A percentile compares a stretch with the other conserved stretches of the same genome.
Evolutionary conservation across 345 rosid species (phyloP).

Genomic region (Gossypium thurberi): DNA sequence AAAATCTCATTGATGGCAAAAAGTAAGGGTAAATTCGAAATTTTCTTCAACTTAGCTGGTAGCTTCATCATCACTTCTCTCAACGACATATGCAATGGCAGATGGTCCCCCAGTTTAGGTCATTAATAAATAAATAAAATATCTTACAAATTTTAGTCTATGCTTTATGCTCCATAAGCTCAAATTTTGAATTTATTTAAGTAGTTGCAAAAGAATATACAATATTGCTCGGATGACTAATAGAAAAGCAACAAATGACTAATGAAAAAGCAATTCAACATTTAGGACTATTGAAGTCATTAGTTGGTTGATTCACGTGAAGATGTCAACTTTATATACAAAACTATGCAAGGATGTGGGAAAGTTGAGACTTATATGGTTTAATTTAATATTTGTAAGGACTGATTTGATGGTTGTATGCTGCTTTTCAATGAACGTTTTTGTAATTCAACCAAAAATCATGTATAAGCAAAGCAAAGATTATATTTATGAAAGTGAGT

Average conservation of each 20-base stretch:
- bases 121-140: background rate
- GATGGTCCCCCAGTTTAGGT: background rate
- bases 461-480: background rate
- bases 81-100: background rate
- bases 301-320: slow-evolving; percentile 8
- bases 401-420: background rate
- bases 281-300: background rate
- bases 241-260: background rate
- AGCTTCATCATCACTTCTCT: background rate
- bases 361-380: background rate
- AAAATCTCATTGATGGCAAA: background rate
- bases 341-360: background rate
- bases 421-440: background rate
- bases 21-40: background rate
- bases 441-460: background rate
- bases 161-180: background rate
- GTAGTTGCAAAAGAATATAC: no score
- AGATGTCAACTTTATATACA: background rate
- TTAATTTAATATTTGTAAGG: no score
- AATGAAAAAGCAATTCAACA: slow-evolving; percentile 2
- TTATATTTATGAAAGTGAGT: slow-evolving; percentile 14
- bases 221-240: no score
- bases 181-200: background rate
- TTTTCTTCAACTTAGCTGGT: background rate
- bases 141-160: background rate